phyloP scores from a whole-genome alignment of 2,329 filamentous ascomycete species.

The Rachicladosporium sp. region DNA sequence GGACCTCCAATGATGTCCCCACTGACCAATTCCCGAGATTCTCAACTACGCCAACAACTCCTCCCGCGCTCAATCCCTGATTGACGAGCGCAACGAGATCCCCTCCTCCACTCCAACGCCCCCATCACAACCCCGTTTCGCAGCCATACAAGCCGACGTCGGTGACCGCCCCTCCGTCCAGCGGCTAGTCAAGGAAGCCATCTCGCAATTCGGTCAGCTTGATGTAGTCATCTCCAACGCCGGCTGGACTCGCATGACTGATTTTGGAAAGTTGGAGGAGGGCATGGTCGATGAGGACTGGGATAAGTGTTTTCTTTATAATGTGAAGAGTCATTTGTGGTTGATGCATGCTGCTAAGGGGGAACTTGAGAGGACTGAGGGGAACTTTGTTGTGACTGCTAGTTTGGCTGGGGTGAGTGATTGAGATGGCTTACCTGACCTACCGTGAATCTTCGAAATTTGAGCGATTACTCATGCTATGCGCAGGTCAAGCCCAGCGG shows the following conservation, averaged over 20 bases:
- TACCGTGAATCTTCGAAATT: too few species aligned
- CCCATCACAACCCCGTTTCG: constrained; percentile 25
- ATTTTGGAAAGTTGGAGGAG: constrained; percentile 38
- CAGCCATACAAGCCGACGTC: constrained; percentile 35
- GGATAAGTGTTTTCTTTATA: constrained; percentile 48
- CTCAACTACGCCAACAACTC: constrained; percentile 37
- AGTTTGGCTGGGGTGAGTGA: constrained; percentile 43
- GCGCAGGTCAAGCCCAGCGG: constrained; percentile 43
- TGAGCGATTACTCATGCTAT: too few species aligned
- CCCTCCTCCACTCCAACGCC: constrained; percentile 14
- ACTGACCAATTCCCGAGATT: constrained; percentile 21
- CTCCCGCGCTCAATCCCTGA: constrained; percentile 27
- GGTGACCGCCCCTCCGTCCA: constrained; percentile 30
- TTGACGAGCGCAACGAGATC: constrained; percentile 30
- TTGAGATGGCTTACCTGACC: too few species aligned
- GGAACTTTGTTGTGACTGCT: constrained; percentile 52
- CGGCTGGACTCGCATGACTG: constrained; percentile 28
- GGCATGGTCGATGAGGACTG: constrained; percentile 47
- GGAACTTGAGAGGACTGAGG: constrained; percentile 44
- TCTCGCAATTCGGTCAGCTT: constrained; percentile 34
- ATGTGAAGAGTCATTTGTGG: constrained; percentile 51
- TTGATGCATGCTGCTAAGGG: constrained; percentile 44
- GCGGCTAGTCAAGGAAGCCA: constrained; percentile 31
- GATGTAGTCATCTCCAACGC: constrained; percentile 34
- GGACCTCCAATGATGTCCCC: constrained; percentile 2